Conservation (phyloP, 2,329 filamentous ascomycete genomes). For the Trichoderma semiorbis region DNA sequence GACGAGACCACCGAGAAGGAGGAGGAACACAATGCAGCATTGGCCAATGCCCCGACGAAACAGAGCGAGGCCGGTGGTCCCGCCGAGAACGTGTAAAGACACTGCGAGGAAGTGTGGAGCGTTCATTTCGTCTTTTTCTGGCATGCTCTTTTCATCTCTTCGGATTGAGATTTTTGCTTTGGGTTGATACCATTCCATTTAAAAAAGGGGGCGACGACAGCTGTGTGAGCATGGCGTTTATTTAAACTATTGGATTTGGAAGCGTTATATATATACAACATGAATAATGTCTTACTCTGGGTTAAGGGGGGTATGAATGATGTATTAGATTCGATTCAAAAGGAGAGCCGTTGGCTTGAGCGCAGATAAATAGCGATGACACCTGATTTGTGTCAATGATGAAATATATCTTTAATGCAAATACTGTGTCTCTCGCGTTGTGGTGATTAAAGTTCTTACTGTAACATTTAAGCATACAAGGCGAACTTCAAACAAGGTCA, state of each 20-base stretch:
- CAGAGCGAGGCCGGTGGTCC: conserved; percentile 26
- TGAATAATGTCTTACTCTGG: conserved; percentile 9
- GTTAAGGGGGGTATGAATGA: background rate
- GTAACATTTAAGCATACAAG: background rate
- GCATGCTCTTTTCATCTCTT: background rate
- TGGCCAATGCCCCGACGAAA: conserved; percentile 34
- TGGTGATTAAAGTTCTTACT: background rate
- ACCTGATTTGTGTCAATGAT: background rate
- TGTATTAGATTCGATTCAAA: background rate
- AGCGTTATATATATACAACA: background rate
- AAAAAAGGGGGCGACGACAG: background rate
- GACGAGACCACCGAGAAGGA: conserved; percentile 31
- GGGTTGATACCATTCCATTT: conserved; percentile 7
- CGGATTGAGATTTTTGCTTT: background rate
- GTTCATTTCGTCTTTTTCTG: background rate
- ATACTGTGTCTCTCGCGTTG: background rate
- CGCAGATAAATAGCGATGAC: background rate
- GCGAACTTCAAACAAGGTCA: background rate
- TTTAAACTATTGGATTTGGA: background rate
- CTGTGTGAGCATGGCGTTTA: conserved; percentile 9
- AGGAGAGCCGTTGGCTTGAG: background rate
- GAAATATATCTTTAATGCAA: background rate
- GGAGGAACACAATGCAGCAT: conserved; percentile 32
- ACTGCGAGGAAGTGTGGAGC: background rate
- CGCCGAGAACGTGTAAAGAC: conserved; percentile 20